Percentiles rank a stretch among this genome's conserved stretches.
Conservation (phyloP, 2,329 filamentous ascomycete genomes). For the Penicillium polonicum region DNA sequence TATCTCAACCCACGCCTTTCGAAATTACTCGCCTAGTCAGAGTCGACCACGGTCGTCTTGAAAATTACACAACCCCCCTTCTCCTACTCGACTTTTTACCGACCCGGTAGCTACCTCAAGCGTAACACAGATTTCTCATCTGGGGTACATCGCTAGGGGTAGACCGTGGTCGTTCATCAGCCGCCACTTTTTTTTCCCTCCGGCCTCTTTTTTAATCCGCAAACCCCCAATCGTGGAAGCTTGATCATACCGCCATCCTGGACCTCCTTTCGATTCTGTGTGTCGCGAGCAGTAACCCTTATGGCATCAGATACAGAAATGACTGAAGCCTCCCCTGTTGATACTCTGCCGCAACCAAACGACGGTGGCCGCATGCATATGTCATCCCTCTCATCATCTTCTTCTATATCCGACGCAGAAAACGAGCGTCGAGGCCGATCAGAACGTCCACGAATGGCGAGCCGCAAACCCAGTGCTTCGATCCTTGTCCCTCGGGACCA, state of each 20-base stretch:
- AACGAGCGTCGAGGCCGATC: constrained; percentile 46
- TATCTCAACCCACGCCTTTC: constrained; percentile 3
- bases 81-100: constrained; percentile 9
- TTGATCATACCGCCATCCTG: constrained; percentile 20
- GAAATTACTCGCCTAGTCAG: constrained; percentile 6
- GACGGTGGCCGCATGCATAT: constrained; percentile 41
- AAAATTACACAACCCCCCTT: constrained; percentile 2
- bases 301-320: constrained; percentile 41
- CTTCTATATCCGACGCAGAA: constrained; percentile 50
- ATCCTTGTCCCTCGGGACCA: constrained; percentile 78
- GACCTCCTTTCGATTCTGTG: constrained; percentile 20
- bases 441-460: constrained; percentile 66
- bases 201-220: neutral
- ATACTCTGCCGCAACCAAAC: constrained; percentile 41
- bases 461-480: constrained; percentile 76
- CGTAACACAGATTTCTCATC: constrained; percentile 39
- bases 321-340: constrained; percentile 40
- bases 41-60: constrained; percentile 14
- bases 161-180: constrained; percentile 30
- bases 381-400: constrained; percentile 46
- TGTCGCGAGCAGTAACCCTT: constrained; percentile 22
- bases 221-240: neutral
- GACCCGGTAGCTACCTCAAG: constrained; percentile 39
- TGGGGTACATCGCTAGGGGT: constrained; percentile 41
- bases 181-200: neutral